Percentiles rank a stretch among this genome's conserved stretches.
Evolutionary conservation across 2,329 filamentous ascomycete genomes (phyloP).

Genomic region (Chlorencoelia australis): DNA sequence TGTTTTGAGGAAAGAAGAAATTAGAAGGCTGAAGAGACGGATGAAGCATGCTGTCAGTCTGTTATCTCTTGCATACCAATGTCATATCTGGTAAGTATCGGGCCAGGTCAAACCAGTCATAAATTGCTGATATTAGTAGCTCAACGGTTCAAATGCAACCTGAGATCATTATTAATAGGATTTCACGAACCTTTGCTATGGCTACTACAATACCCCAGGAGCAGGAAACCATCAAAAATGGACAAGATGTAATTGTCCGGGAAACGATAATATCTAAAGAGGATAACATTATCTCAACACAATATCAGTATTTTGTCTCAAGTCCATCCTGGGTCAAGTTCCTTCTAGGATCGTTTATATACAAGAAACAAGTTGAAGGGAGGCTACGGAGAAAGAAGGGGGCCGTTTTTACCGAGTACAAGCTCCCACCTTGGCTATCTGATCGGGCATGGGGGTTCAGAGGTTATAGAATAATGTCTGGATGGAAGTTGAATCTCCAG

Average conservation of each 20-base stretch:
- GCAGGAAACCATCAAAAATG: too few species aligned
- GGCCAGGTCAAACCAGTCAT: background rate
- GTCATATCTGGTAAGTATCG: constrained; percentile 7
- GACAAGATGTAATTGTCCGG: too few species aligned
- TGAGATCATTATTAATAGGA: background rate
- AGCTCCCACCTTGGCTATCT: constrained; percentile 4
- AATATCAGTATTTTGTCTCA: constrained; percentile 1
- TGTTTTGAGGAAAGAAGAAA: constrained; percentile 7
- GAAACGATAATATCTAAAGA: too few species aligned
- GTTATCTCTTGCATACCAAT: constrained; percentile 5
- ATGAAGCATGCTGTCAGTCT: constrained; percentile 7
- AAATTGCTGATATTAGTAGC: background rate
- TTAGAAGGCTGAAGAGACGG: constrained; percentile 7
- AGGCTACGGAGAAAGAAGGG: background rate
- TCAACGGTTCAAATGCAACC: background rate
- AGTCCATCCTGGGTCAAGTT: constrained; percentile 3
- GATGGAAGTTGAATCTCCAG: constrained; percentile 2
- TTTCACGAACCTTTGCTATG: background rate
- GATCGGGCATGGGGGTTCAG: constrained; percentile 1
- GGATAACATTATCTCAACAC: background rate
- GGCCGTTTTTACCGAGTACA: constrained; percentile 1
- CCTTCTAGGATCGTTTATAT: constrained; percentile 5
- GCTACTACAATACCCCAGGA: too few species aligned
- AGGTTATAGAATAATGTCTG: background rate
- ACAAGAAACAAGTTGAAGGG: background rate